A percentile compares a stretch with the other conserved stretches of the same genome.
Evolutionary conservation across 2,329 filamentous ascomycete genomes (phyloP).

Genomic region (Remersonia thermophila): DNA sequence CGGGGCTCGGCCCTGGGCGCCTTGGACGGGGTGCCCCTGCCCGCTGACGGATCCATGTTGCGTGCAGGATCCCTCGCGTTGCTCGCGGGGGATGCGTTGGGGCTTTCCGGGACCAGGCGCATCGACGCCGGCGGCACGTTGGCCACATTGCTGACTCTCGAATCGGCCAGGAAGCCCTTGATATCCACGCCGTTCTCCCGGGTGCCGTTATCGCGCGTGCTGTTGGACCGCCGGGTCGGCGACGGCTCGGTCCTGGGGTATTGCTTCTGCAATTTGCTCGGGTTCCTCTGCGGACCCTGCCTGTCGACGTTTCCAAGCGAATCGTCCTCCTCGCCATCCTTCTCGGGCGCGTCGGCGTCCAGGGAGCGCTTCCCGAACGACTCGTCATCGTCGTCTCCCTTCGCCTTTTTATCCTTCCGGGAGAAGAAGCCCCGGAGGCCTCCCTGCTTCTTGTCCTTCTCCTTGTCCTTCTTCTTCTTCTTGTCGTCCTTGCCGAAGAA

Average conservation of each 20-base stretch:
- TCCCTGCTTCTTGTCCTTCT: slow-evolving; percentile 54
- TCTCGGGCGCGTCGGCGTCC: slow-evolving; percentile 32
- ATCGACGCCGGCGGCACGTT: slow-evolving; percentile 45
- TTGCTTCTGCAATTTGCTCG: slow-evolving; percentile 61
- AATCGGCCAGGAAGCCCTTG: slow-evolving; percentile 29
- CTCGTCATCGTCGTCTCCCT: slow-evolving; percentile 46
- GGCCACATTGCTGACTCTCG: slow-evolving; percentile 38
- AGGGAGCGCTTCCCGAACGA: slow-evolving; percentile 50
- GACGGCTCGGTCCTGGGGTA: slow-evolving; percentile 39
- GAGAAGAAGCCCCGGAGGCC: slow-evolving; percentile 50
- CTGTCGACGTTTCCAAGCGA: slow-evolving; percentile 36
- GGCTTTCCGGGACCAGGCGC: slow-evolving; percentile 36
- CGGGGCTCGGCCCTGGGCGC: slow-evolving; percentile 33
- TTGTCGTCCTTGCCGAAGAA: slow-evolving; percentile 52
- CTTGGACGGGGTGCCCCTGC: slow-evolving; percentile 31
- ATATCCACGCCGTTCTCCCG: slow-evolving; percentile 28
- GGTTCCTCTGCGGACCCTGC: slow-evolving; percentile 37
- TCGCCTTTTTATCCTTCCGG: slow-evolving; percentile 46
- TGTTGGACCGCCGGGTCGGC: slow-evolving; percentile 29
- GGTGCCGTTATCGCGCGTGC: slow-evolving; percentile 5
- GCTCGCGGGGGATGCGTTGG: slow-evolving; percentile 20
- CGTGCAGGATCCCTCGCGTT: too few species aligned
- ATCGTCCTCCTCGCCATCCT: slow-evolving; percentile 32
- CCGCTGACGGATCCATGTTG: slow-evolving; percentile 29
- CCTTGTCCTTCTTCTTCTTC: slow-evolving; percentile 61